Base-by-base conservation (phyloP, 495 filamentous ascomycete genomes). In the Annulohypoxylon maeteangense region DNA sequence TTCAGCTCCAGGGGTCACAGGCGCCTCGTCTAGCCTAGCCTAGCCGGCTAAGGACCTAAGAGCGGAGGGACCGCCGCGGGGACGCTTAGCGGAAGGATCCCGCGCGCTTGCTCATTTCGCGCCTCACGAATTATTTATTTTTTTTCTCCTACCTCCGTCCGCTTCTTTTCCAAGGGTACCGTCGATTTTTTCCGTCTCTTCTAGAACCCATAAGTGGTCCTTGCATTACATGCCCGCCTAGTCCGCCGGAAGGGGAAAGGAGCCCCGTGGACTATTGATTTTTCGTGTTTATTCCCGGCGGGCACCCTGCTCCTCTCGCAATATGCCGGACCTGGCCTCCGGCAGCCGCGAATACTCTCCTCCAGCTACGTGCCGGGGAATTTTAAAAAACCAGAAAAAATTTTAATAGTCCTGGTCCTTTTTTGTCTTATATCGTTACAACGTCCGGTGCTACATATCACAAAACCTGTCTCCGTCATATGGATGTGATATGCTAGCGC, bases 371-470 rank as follows among this genome's bases (percentile, higher is more conserved):
- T 29, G 22, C 22, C 11, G 23, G 47, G 23, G n/a, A 40, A 40
- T 40, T 18, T 44, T n/a, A n/a, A n/a, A n/a, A n/a, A n/a, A 6
- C 14, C 4, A 29, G 40, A 44, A 44, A 44, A 18, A 44, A 42
- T 14, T n/a, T 42, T n/a, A 7, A 7, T 44, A 44, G 40, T 20
- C 40, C 16, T 18, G 16, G 40, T 44, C 16, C 4, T 44, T 44
- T 48, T 16, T 57, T 16, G 42, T 53, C 12, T 59, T 70, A 57
- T 62, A 70, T 44, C 18, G 67, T 70, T 64, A 54, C 67, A 70
- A 22, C 50, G 47, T 25, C 47, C 23, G 23, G 11, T 51, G 14
- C 47, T 51, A 51, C 47, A n/a, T 51, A 23, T n/a, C n/a, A 4
- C 29, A 29, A 14, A 27, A 29, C 47, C 22, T 51, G 23, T 29